Base-by-base conservation (phyloP, 805 yeast species). In the Tetrapisispora arboricola region DNA sequence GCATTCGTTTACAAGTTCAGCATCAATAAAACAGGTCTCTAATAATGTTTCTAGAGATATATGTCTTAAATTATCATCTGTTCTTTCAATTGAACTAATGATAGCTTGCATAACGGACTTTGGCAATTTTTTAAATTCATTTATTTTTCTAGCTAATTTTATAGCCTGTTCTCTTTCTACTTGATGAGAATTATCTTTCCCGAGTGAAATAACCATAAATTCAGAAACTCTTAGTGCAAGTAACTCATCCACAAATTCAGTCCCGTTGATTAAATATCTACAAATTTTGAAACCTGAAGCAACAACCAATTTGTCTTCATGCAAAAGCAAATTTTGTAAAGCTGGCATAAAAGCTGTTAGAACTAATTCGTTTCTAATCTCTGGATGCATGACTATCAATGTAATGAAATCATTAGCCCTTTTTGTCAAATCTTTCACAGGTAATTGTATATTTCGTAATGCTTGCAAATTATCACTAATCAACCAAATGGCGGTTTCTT, bases 111-210 rank as follows among this genome's bases (percentile, higher is more conserved):
- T 75, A 2, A 90, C 50, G 0, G 88, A 76, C 35, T 82, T 72
- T 3, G 83, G 70, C 3, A 84, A 70, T 0, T 88, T 88, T 0
- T 65, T 58, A 6, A 68, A 64, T 30, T 71, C 78, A 2, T 83
- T 51, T 43, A 83, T 75, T 25, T 70, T 65, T 22, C 96, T 67
- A 0, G 86, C 62, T 20, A 86, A 63, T 50, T 80, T 82, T 25
- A 90, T 53, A 0, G 94, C 92, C 52, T 87, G 86, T 36, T 77
- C 80, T 44, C 87, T 72, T 51, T 88, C 95, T 2, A 76, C 59
- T 19, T 75, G 71, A 42, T 54, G 60, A 2, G 75, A 58, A 28
- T 70, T 63, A 18, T 77, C 80, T 38, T 76, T 76, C 1, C 83
- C 70, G 26, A 90, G 61, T 0, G 94, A 71, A 13, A 76, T 67